Evolutionary conservation across 805 yeast genomes (phyloP).

Genomic region (Kuraishia floccosa): DNA sequence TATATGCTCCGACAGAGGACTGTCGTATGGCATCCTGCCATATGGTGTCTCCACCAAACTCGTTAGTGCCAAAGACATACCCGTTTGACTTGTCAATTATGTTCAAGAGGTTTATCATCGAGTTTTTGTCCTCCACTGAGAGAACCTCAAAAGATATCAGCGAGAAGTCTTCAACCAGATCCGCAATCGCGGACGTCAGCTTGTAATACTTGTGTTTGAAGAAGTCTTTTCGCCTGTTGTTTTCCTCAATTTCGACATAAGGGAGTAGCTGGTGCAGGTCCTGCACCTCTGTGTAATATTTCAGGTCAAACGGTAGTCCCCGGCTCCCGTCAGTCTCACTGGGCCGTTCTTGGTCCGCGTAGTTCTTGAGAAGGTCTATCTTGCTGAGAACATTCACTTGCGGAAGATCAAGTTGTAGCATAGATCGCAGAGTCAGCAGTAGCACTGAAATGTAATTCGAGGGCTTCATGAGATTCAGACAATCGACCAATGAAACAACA

Average conservation of each 20-base stretch:
- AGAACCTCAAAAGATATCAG: slow-evolving; percentile 83
- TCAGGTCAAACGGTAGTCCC: slow-evolving; percentile 67
- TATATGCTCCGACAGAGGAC: slow-evolving; percentile 34
- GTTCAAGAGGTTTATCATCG: slow-evolving; percentile 76
- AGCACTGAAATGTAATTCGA: slow-evolving; percentile 81
- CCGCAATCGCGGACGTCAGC: slow-evolving; percentile 69
- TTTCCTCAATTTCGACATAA: slow-evolving; percentile 58
- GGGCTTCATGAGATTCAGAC: slow-evolving; percentile 72
- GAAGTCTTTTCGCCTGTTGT: slow-evolving; percentile 44
- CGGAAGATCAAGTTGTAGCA: slow-evolving; percentile 89
- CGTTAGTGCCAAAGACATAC: slow-evolving; percentile 85
- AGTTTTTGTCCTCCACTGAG: slow-evolving; percentile 81
- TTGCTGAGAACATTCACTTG: slow-evolving; percentile 89
- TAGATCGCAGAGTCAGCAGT: slow-evolving; percentile 72
- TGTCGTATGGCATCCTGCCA: slow-evolving; percentile 96
- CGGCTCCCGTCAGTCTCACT: slow-evolving; percentile 31
- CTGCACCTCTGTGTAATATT: slow-evolving; percentile 88
- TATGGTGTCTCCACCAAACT: slow-evolving; percentile 91
- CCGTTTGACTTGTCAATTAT: slow-evolving; percentile 89
- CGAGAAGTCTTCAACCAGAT: slow-evolving; percentile 77
- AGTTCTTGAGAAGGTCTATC: slow-evolving; percentile 68
- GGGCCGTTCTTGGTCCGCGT: slow-evolving; percentile 15
- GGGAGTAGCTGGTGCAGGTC: slow-evolving; percentile 66
- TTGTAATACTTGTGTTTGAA: slow-evolving; percentile 30
- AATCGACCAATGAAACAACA: slow-evolving; percentile 81